Evolutionary conservation across 768 basidiomycete species (phyloP), one percentile per base, ranked within the genome.

Genomic region (Candolleomyces aberdarensis): DNA sequence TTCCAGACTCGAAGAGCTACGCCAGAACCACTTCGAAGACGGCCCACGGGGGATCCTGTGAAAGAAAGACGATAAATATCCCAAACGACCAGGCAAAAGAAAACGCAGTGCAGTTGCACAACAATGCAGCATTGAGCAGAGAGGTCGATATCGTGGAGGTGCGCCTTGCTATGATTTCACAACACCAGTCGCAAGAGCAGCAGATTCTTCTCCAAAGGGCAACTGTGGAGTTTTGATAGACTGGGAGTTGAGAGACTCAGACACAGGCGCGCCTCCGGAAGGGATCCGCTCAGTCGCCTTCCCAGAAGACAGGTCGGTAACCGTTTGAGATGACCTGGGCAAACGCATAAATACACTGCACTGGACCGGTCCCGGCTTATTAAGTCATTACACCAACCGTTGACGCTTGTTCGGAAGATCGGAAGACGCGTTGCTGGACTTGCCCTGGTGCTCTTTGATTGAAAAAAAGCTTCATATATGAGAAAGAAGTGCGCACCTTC

Each of bases 371-470:
- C 61, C 67, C 54, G 60, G 56, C 55, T 58, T 62, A 63, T 59
- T 58, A 67, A 66, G 63, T 68, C 64, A 68, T 70, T 68, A 66
- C 67, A 86, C 86, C 76, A 77, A 91, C 89, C 88, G 87, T 84
- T 84, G 83, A 71, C 87, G 88, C 80, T 91, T 91, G 69, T 87
- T 87, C n/a, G 89, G 89, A 75, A 85, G 77, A 62, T 91, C 88
- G 10, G 87, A 83, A 6, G 87, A 85, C 5, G 81, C 75, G 62
- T 87, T 80, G 63, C 74, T 80, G 36, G 86, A 83, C 67, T 88
- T 89, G 55, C 78, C 83, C 87, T 90, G 83, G 70, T 69, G 48
- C 65, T 60, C 58, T 26, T 26, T 3, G 26, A 55, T 61, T 39
- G 26, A n/a, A 59, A 52, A 47, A 36, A 29, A 20, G 41, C 19